phyloP scores from a whole-genome alignment of 1,284 basidiomycete genomes.

The Uromyces viciae-fabae region DNA sequence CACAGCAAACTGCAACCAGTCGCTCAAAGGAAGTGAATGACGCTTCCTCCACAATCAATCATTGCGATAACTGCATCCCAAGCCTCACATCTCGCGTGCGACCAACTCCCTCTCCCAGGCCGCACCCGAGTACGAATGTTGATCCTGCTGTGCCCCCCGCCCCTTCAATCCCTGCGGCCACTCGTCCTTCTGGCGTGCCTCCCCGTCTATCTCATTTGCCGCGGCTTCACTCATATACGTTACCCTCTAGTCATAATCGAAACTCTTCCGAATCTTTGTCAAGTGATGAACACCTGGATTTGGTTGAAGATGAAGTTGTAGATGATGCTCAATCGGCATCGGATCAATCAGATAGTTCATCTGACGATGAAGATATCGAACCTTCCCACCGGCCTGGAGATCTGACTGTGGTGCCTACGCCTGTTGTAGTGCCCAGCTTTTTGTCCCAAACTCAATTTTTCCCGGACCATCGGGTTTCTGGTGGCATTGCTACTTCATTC shows the following conservation, averaged over 20 bases:
- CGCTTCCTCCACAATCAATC: background rate
- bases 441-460: no score
- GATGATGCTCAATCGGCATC: background rate
- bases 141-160: background rate
- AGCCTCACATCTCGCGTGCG: background rate
- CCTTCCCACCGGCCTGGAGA: background rate
- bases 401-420: no score
- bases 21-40: background rate
- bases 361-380: background rate
- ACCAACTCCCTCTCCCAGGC: background rate
- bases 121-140: background rate
- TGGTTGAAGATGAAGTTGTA: background rate
- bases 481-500: background rate
- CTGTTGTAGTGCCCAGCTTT: background rate
- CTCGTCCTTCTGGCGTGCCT: background rate
- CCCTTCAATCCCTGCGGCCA: background rate
- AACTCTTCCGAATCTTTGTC: background rate
- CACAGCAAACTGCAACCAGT: background rate
- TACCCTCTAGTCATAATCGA: background rate
- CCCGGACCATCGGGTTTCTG: background rate
- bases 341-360: slow-evolving; percentile 5
- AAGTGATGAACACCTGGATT: background rate
- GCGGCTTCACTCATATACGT: background rate
- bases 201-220: background rate
- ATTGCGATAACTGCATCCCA: background rate